These are phyloP conservation scores for Vitis hybrid DNA, from an alignment of 177 flowering plant genomes.

Conservation along the genomic window DNA sequence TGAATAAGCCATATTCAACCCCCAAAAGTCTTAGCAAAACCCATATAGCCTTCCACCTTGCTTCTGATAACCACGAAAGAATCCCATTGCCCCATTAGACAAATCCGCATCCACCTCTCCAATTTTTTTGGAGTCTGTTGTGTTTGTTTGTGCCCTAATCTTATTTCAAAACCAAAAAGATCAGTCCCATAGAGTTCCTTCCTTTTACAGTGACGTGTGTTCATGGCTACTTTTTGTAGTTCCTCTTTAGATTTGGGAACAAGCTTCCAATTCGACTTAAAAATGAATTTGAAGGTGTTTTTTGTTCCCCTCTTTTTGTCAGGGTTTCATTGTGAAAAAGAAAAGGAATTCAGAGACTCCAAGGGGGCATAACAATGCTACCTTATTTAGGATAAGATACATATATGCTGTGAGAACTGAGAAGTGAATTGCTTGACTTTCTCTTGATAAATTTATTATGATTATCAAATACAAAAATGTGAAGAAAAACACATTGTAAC, in stretches of 20 bases:
- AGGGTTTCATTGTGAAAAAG: slow-evolving; percentile 25
- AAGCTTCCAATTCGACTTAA: slow-evolving; percentile 26
- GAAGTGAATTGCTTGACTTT: slow-evolving; percentile 26
- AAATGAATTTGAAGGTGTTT: slow-evolving; percentile 28
- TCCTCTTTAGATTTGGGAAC: slow-evolving; percentile 17
- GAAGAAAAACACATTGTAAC: slow-evolving; percentile 12
- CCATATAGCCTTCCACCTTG: slow-evolving; percentile 21
- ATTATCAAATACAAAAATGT: slow-evolving; percentile 23
- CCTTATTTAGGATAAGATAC: slow-evolving; percentile 21
- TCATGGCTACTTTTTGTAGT: slow-evolving; percentile 12
- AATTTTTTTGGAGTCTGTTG: slow-evolving; percentile 34
- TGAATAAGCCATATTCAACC: slow-evolving; percentile 44
- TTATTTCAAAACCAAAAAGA: slow-evolving; percentile 26
- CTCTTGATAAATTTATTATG: slow-evolving; percentile 26
- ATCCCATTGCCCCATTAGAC: slow-evolving; percentile 12
- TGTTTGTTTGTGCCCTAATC: slow-evolving; percentile 28
- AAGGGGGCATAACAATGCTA: slow-evolving; percentile 16
- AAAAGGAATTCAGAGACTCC: slow-evolving; percentile 16
- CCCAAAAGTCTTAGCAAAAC: slow-evolving; percentile 27
- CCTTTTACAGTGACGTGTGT: slow-evolving; percentile 9
- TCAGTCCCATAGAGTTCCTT: slow-evolving; percentile 16
- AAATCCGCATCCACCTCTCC: slow-evolving; percentile 21
- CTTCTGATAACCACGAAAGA: slow-evolving; percentile 25
- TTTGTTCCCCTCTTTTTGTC: slow-evolving; percentile 31
- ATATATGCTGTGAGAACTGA: slow-evolving; percentile 25